Base-by-base conservation (phyloP, 2,329 filamentous ascomycete species). In the Neobulgaria alba region DNA sequence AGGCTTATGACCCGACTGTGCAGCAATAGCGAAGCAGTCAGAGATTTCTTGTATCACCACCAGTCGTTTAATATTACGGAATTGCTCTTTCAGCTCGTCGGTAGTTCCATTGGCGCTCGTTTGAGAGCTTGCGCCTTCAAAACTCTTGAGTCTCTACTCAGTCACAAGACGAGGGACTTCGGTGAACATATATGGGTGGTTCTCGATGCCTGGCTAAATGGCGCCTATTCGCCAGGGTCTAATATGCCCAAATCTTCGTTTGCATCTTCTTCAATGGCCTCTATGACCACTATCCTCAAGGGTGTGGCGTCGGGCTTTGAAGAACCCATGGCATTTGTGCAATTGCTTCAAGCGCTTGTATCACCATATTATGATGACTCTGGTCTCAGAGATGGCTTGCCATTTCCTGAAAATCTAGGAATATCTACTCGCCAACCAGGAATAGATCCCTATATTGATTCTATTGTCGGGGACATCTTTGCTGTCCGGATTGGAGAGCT, bases 401-500 rank as follows among this genome's bases (percentile, higher is more conserved):
- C 90, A 0, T 98, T 95, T 56, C 86, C 90, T 0, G 89, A 95
- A 60, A 79, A 75, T 30, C 70, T 98, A 7, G 89, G 90, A 3
- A 77, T 79, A 12, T 73, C 78, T 9, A 84, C 82, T 53, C 79
- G 92, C 39, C 79, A 80, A 64, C 79, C 88, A 10, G 92, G 93
- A 2, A 87, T 98, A 46, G 89, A 95, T 45, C 79, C 85, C 2
- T 98, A 95, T 54, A 72, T 96, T 42, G 93, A 99, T 62, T 95
- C 92, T 59, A 80, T 88, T 15, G 66, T 96, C 48, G 87, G 86
- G 12, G 75, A 82, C 41, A 77, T 93, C 12, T 84, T 94, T 54
- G 77, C 75, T 12, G 68, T 76, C 9, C 73, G 73, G 30, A 38
- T 46, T 10, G 37, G 35, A 26, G 82, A 87, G 40, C 63, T 83